Evolutionary conservation across 2,329 filamentous ascomycete genomes (phyloP).

Genomic region (Aspergillus tanneri): DNA sequence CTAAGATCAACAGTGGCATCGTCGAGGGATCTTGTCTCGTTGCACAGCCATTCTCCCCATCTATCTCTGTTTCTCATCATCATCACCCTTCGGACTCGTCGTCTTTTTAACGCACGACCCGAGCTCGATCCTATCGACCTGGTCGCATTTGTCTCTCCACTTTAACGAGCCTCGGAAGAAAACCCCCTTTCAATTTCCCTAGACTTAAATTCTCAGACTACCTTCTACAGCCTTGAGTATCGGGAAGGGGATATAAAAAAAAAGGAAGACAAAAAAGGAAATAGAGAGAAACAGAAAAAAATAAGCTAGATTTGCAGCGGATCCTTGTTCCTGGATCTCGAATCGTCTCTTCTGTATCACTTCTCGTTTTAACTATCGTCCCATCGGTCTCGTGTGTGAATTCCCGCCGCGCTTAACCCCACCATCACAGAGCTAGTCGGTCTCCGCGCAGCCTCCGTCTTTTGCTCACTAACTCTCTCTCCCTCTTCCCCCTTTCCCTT

Average conservation of each 20-base stretch:
- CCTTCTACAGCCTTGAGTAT: no score
- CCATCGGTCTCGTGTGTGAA: slow-evolving; percentile 18
- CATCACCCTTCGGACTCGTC: neutral
- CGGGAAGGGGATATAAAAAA: no score
- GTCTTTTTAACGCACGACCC: slow-evolving; percentile 6
- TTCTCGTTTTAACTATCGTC: neutral
- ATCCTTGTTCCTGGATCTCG: neutral
- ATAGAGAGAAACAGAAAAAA: no score
- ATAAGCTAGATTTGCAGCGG: neutral
- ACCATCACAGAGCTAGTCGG: slow-evolving; percentile 16
- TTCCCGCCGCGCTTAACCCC: slow-evolving; percentile 24
- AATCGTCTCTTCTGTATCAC: neutral
- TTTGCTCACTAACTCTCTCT: slow-evolving; percentile 8
- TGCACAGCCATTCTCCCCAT: neutral
- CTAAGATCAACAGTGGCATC: neutral
- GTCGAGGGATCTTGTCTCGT: no score
- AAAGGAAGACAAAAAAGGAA: no score
- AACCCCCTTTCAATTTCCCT: no score
- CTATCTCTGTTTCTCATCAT: neutral
- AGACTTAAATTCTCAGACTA: no score
- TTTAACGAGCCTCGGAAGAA: neutral
- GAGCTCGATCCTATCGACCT: neutral
- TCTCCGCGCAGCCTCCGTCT: slow-evolving; percentile 12
- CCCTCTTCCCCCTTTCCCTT: neutral
- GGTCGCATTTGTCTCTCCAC: slow-evolving; percentile 3